phyloP scores from a whole-genome alignment of 139 green algal species.

The Micractinium sp. region DNA sequence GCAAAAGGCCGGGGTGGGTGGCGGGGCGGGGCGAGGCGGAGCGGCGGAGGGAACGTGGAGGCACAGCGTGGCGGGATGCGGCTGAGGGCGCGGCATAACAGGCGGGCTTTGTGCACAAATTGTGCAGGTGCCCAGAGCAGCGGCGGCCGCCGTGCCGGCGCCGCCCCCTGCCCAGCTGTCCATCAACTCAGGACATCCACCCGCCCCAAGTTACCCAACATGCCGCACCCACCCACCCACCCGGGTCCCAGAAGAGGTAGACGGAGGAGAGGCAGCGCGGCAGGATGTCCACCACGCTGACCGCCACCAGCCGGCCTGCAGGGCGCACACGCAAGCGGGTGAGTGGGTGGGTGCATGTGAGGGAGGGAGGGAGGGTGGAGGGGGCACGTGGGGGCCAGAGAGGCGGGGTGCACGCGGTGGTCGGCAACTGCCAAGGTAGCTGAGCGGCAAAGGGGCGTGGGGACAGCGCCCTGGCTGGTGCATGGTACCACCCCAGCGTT shows the following conservation, averaged over 20 bases:
- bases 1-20: neutral
- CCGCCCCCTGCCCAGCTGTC: no score
- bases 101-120: neutral
- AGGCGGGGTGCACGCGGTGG: neutral
- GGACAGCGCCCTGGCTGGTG: no score
- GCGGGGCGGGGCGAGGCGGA: neutral
- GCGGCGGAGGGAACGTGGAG: neutral
- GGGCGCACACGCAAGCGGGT: neutral
- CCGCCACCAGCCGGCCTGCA: constrained; percentile 77
- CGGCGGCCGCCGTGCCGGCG: no score
- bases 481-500: neutral
- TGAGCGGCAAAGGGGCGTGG: neutral
- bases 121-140: no score
- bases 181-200: no score
- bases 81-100: neutral
- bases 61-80: neutral
- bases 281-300: constrained; percentile 94
- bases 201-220: neutral
- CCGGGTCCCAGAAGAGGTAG: constrained; percentile 97
- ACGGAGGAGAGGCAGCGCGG: constrained; percentile 82
- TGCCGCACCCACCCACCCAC: neutral
- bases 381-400: neutral
- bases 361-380: neutral
- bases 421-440: neutral
- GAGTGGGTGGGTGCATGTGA: neutral